Conservation (phyloP, 208 protist genomes). For the Lotmaria passim region DNA sequence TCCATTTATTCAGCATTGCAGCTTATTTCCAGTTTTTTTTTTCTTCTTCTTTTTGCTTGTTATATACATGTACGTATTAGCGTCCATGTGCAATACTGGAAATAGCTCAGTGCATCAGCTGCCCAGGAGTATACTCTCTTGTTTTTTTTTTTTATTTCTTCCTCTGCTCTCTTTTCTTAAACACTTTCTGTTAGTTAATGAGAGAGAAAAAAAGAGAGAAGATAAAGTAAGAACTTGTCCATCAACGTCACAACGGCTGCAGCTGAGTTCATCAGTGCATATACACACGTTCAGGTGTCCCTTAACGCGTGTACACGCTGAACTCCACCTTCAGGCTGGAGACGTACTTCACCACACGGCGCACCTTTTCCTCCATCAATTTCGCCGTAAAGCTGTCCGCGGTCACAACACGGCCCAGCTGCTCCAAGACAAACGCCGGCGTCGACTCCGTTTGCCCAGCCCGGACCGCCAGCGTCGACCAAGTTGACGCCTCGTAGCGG, state of each 20-base stretch:
- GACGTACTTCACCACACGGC: conserved; percentile 26
- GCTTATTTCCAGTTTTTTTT: background rate
- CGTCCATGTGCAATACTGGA: background rate
- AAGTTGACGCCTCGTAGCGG: conserved; percentile 38
- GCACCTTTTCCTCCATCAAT: conserved; percentile 31
- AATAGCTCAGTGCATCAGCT: too few relatives aligned
- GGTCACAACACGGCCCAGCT: conserved; percentile 13
- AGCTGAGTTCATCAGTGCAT: too few relatives aligned
- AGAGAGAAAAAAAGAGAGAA: too few relatives aligned
- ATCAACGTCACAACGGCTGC: too few relatives aligned
- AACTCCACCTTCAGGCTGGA: conserved; percentile 28
- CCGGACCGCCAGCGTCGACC: conserved; percentile 20
- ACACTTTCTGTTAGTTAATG: too few relatives aligned
- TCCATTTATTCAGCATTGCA: too few relatives aligned
- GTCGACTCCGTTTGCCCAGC: conserved; percentile 8
- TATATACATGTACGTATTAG: background rate
- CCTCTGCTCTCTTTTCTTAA: too few relatives aligned
- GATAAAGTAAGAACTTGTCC: too few relatives aligned
- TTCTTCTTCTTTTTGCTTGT: background rate
- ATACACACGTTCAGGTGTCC: background rate
- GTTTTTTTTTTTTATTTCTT: background rate
- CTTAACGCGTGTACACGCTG: conserved; percentile 20
- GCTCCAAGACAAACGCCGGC: conserved; percentile 7
- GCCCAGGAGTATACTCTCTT: background rate
- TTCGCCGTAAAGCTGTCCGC: conserved; percentile 34